These are phyloP conservation scores for Erucastrum elatum DNA, from an alignment of 345 rosid species.

Conservation along the genomic window DNA sequence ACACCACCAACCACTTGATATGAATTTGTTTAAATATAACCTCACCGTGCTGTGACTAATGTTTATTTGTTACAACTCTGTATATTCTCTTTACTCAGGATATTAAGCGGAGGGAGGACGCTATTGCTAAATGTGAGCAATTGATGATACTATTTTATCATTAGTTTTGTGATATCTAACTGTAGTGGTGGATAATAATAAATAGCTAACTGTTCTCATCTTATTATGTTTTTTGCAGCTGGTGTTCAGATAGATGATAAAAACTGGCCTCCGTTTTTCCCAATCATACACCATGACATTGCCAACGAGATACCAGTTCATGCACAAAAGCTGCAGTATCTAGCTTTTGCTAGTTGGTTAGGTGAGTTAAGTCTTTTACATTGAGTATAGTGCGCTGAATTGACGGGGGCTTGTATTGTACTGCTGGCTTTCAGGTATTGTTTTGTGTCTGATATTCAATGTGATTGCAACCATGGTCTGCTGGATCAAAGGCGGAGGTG, in stretches of 20 bases:
- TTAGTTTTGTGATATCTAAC: too few species aligned
- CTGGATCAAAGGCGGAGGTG: slow-evolving; percentile 97
- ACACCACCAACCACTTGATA: too few species aligned
- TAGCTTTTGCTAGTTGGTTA: slow-evolving; percentile 99
- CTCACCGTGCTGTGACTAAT: too few species aligned
- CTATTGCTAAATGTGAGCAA: slow-evolving; percentile 34
- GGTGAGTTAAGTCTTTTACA: slow-evolving; percentile 45
- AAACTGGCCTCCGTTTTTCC: slow-evolving; percentile 96
- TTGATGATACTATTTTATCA: too few species aligned
- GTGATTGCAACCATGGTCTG: slow-evolving; percentile 76
- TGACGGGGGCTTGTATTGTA: background rate
- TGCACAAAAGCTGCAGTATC: slow-evolving; percentile 93
- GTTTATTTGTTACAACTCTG: background rate
- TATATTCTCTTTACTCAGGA: slow-evolving; percentile 22
- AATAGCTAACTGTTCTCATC: slow-evolving; percentile 1
- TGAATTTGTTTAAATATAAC: too few species aligned
- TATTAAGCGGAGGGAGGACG: slow-evolving; percentile 41
- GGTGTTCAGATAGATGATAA: slow-evolving; percentile 68
- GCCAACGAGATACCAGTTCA: slow-evolving; percentile 92
- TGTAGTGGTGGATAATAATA: background rate
- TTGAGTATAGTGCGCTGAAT: background rate
- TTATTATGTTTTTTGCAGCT: slow-evolving; percentile 55
- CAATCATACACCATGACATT: slow-evolving; percentile 96
- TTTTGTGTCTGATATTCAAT: slow-evolving; percentile 82
- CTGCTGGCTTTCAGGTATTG: slow-evolving; percentile 63